Evolutionary conservation across 805 yeast species (phyloP), one percentile per base, ranked within the genome.

Genomic region (Kodamaea laetipori): DNA sequence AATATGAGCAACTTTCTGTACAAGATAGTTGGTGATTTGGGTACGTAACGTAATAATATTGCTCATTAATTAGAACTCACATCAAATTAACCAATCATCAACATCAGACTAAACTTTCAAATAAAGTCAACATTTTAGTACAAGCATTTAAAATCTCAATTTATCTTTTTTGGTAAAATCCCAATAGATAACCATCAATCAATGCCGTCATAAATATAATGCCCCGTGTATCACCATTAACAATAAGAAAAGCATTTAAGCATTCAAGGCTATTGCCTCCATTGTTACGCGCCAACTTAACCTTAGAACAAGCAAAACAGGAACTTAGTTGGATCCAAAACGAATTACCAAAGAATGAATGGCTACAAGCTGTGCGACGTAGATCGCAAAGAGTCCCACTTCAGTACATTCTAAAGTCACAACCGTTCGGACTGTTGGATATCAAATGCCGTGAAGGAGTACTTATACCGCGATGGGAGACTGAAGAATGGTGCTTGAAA

Each of bases 381-480:
- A 63, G 98, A 43, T 65, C 78, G 1, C 57, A 59, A 9, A 68
- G 72, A 4, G 77, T 73, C 6, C 98, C 99, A 0, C 62, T 92
- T 32, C 98, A 92, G 60, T 90, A 92, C 60, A 78, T 92, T 8
- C 66, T 92, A 7, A 90, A 94, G 0, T 65, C 80, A 0, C 97
- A 90, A 63, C 98, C 98, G 1, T 92, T 92, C 68, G 95, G 94
- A 0, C 55, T 60, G 1, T 57, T 92, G 38, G 78, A 77, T 9
- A 73, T 92, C 3, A 44, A 54, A 18, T 87, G 96, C 54, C 54
- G 62, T 21, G 68, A 67, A 1, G 81, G 81, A 0, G 97, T 89
- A 1, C 66, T 92, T 47, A 90, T 92, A 19, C 98, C 99, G 0
- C 66, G 99, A 39, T 82, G 92, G 85, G 99, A 92, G 58, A 92